These are phyloP conservation scores for Vicia villosa DNA, from an alignment of 306 rosid genomes.

Conservation along the genomic window DNA sequence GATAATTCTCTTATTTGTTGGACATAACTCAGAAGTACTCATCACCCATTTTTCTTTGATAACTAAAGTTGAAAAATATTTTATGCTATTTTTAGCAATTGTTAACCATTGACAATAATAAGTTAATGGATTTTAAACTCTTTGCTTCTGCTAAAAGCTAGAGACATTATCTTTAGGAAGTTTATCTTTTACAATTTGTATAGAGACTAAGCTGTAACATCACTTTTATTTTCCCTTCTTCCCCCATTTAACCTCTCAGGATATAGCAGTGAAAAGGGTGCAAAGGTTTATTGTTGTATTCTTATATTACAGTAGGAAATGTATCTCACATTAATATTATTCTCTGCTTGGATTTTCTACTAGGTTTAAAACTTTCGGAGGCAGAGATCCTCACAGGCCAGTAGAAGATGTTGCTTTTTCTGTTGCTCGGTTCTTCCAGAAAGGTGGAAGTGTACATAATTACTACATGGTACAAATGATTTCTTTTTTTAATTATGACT, in stretches of 20 bases:
- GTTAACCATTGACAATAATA: neutral
- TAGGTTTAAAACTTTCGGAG: conserved; percentile 96
- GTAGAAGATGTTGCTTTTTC: conserved; percentile 85
- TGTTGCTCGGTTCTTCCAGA: conserved; percentile 96
- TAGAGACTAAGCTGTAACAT: conserved; percentile 6
- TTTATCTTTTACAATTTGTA: conserved; percentile 7
- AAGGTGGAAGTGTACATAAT: conserved; percentile 90
- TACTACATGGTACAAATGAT: conserved; percentile 86
- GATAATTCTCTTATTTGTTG: neutral
- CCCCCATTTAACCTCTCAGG: neutral
- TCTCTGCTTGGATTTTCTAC: conserved; percentile 28
- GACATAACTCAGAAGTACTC: neutral
- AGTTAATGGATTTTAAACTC: conserved; percentile 7
- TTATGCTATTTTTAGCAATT: conserved; percentile 17
- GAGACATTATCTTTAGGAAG: conserved; percentile 2
- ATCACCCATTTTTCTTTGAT: neutral
- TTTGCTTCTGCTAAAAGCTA: conserved; percentile 12
- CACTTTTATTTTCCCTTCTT: conserved; percentile 29
- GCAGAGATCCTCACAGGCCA: conserved; percentile 94
- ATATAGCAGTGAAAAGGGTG: conserved; percentile 14
- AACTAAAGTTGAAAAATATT: neutral
- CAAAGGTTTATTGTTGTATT: neutral
- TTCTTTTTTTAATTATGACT: neutral
- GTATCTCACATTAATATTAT: conserved; percentile 18
- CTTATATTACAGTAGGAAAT: conserved; percentile 32